Conservation (phyloP, 2,329 filamentous ascomycete genomes). For the Pseudocercospora fuligena region DNA sequence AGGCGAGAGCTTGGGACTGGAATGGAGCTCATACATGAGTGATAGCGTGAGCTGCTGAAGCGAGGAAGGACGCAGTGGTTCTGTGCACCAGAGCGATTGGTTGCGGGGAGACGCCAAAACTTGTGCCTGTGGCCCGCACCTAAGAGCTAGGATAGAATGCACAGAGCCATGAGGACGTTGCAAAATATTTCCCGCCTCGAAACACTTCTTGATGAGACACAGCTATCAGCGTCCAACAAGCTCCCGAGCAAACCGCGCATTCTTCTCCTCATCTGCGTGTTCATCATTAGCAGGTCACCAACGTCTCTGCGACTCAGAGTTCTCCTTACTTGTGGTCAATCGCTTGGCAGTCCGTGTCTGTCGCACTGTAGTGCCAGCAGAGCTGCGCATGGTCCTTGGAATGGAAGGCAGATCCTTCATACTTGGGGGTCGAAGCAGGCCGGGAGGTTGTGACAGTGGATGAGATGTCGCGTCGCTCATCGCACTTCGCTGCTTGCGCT, state of each 20-base stretch:
- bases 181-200: neutral
- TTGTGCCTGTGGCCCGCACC: neutral
- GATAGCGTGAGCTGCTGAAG: neutral
- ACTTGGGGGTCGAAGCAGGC: neutral
- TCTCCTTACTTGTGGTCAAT: slow-evolving; percentile 28
- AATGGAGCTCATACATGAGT: neutral
- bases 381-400: slow-evolving; percentile 21
- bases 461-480: neutral
- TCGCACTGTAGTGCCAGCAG: slow-evolving; percentile 22
- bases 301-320: neutral
- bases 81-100: neutral
- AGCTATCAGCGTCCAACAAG: slow-evolving; percentile 18
- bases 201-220: slow-evolving; percentile 7
- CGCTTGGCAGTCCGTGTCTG: slow-evolving; percentile 22
- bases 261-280: slow-evolving; percentile 28
- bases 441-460: neutral
- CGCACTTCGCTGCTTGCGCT: slow-evolving; percentile 30
- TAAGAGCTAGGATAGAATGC: neutral
- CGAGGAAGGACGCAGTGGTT: neutral
- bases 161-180: neutral
- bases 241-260: slow-evolving; percentile 35
- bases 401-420: neutral
- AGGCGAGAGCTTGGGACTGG: neutral
- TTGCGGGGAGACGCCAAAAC: neutral
- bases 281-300: slow-evolving; percentile 10